phyloP scores from a whole-genome alignment of 345 rosid species.

The Aethionema arabicum region DNA sequence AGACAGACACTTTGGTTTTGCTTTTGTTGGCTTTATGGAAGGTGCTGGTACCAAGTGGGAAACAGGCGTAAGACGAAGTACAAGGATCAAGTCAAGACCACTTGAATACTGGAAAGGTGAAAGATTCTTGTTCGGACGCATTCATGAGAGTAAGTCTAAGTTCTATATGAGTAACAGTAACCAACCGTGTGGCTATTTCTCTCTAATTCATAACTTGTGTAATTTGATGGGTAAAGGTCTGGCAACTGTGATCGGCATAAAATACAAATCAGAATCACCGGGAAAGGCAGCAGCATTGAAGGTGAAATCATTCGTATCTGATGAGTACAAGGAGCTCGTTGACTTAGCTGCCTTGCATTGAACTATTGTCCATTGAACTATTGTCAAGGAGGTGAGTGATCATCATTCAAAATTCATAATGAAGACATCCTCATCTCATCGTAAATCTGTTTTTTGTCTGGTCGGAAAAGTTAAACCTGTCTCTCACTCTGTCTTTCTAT shows the following conservation, averaged over 20 bases:
- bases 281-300: conserved; percentile 41
- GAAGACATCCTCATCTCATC: conserved; percentile 7
- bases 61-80: conserved; percentile 72
- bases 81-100: conserved; percentile 85
- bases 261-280: conserved; percentile 67
- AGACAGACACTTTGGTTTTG: background rate
- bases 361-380: conserved; percentile 25
- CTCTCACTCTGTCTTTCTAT: conserved; percentile 18
- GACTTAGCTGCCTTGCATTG: conserved; percentile 57
- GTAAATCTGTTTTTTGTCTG: conserved; percentile 10
- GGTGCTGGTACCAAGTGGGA: conserved; percentile 66
- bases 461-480: conserved; percentile 27
- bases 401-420: too few relatives aligned
- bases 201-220: background rate
- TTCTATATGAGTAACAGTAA: background rate
- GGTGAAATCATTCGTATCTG: conserved; percentile 83
- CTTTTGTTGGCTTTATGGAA: conserved; percentile 21
- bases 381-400: background rate
- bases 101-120: conserved; percentile 98
- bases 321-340: conserved; percentile 56
- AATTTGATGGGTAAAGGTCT: conserved; percentile 48
- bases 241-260: conserved; percentile 79
- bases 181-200: background rate
- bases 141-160: conserved; percentile 68
- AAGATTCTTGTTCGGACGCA: conserved; percentile 79